phyloP scores from a whole-genome alignment of 169 alveolate genomes.

The Babesia ovis region DNA sequence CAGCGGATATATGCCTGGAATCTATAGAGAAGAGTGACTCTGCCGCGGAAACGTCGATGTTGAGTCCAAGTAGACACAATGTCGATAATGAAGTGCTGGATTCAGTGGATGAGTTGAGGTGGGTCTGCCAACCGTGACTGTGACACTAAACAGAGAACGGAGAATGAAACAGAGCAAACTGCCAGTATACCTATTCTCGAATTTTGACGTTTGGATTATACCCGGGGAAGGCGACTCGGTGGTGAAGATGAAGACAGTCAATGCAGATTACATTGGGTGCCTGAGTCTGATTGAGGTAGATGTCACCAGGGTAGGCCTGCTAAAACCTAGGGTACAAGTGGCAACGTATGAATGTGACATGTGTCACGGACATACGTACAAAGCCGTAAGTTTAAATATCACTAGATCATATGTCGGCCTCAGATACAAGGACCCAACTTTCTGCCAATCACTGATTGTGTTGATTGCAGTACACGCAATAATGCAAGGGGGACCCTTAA shows the following conservation, averaged over 20 bases:
- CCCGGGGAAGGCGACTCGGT: slow-evolving; percentile 77
- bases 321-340: slow-evolving; percentile 91
- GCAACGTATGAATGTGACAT: slow-evolving; percentile 94
- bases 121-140: not conserved
- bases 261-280: slow-evolving; percentile 89
- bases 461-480: slow-evolving; percentile 82
- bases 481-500: slow-evolving; percentile 84
- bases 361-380: slow-evolving; percentile 88
- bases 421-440: slow-evolving; percentile 83
- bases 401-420: slow-evolving; percentile 52
- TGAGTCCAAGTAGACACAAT: not conserved
- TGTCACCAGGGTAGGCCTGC: slow-evolving; percentile 90
- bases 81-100: not conserved
- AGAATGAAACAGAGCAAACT: slow-evolving; percentile 81
- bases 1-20: slow-evolving; percentile 65
- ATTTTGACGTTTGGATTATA: slow-evolving; percentile 71
- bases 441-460: slow-evolving; percentile 91
- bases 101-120: slow-evolving; percentile 33
- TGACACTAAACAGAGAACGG: slow-evolving; percentile 58
- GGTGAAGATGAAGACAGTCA: slow-evolving; percentile 87
- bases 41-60: not conserved
- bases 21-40: slow-evolving; percentile 20
- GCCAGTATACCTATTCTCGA: slow-evolving; percentile 66
- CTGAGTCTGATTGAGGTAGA: slow-evolving; percentile 78
- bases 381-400: slow-evolving; percentile 58